A percentile compares a stretch with the other conserved stretches of the same genome.
Evolutionary conservation across 2,329 filamentous ascomycete genomes (phyloP).

Genomic region (Nothophaeocryptopus gaeumannii): DNA sequence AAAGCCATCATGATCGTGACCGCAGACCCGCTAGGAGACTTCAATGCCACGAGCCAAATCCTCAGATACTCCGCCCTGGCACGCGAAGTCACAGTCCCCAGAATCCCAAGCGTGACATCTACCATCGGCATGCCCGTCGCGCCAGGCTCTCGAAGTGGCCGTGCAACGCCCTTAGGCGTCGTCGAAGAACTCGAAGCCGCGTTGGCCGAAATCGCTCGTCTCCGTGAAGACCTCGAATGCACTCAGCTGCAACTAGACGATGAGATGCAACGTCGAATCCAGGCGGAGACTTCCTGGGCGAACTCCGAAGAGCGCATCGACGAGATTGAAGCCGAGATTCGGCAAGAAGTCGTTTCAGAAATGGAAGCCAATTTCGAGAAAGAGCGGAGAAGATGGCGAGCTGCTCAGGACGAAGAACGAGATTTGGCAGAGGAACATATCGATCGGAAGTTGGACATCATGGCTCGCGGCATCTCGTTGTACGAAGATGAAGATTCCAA

Average conservation of each 20-base stretch:
- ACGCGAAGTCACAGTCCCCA: slow-evolving; percentile 85
- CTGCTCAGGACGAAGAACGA: slow-evolving; percentile 69
- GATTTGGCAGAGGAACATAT: slow-evolving; percentile 80
- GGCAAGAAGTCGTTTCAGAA: slow-evolving; percentile 84
- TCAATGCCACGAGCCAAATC: slow-evolving; percentile 95
- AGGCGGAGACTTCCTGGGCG: slow-evolving; percentile 70
- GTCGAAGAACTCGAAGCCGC: slow-evolving; percentile 76
- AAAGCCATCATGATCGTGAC: slow-evolving; percentile 95
- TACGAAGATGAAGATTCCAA: slow-evolving; percentile 39
- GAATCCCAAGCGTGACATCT: slow-evolving; percentile 76
- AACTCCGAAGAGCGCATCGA: slow-evolving; percentile 63
- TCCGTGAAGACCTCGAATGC: slow-evolving; percentile 73
- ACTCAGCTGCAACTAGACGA: slow-evolving; percentile 66
- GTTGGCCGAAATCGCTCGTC: slow-evolving; percentile 74
- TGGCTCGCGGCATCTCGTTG: slow-evolving; percentile 54
- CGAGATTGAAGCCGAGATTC: slow-evolving; percentile 77
- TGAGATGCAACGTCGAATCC: slow-evolving; percentile 66
- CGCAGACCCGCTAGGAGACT: slow-evolving; percentile 87
- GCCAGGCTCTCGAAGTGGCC: slow-evolving; percentile 21
- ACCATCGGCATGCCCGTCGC: slow-evolving; percentile 53
- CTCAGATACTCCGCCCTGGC: slow-evolving; percentile 90
- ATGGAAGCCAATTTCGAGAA: slow-evolving; percentile 75
- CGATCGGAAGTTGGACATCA: slow-evolving; percentile 79
- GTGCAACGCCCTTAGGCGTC: slow-evolving; percentile 45
- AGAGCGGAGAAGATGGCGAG: slow-evolving; percentile 79